Percentiles rank a stretch among this genome's conserved stretches.
These are phyloP conservation scores for Akanthomyces dipterigenus DNA, from an alignment of 2,329 filamentous ascomycete genomes.

Conservation along the genomic window DNA sequence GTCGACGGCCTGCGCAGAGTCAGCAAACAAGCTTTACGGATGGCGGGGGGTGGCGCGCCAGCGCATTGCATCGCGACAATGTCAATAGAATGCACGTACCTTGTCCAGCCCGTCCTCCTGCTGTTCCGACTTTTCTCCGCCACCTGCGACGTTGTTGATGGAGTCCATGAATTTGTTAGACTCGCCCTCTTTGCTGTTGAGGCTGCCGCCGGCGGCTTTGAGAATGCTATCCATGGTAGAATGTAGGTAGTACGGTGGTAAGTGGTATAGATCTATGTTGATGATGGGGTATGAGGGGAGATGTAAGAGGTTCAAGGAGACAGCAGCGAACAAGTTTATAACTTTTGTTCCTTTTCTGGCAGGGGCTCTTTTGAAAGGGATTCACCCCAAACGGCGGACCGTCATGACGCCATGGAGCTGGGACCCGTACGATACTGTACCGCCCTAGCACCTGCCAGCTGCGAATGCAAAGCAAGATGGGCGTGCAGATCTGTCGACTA, in stretches of 20 bases:
- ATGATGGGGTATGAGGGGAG: background rate
- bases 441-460: background rate
- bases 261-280: background rate
- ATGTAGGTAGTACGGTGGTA: too few species aligned
- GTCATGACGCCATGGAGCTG: background rate
- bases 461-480: background rate
- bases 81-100: background rate
- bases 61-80: background rate
- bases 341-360: background rate
- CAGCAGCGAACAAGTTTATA: background rate
- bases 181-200: constrained; percentile 5
- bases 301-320: background rate
- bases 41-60: background rate
- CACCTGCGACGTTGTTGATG: constrained; percentile 4
- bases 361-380: background rate
- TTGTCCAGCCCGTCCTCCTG: constrained; percentile 9
- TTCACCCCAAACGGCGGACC: background rate
- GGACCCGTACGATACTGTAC: background rate
- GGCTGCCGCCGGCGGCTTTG: background rate
- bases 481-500: background rate
- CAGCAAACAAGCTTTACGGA: background rate
- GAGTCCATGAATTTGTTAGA: background rate
- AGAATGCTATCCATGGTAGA: constrained; percentile 6
- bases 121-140: constrained; percentile 3
- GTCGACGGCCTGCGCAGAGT: constrained; percentile 55